phyloP scores from a whole-genome alignment of 2,329 filamentous ascomycete species.

The Pestalotiopsis sp. region DNA sequence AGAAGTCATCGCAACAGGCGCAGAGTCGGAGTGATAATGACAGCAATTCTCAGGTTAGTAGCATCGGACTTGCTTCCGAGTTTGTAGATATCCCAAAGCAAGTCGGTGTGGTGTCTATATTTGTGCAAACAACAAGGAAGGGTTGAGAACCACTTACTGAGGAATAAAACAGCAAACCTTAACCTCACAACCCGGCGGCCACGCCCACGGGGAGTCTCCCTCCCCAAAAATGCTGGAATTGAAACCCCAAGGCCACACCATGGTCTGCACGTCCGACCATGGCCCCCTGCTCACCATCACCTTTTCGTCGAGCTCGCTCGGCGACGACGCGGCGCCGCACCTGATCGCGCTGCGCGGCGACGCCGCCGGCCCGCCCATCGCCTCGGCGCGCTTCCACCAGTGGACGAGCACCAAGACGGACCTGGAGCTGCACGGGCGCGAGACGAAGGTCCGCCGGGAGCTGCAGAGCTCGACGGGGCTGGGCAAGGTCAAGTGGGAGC shows the following conservation, averaged over 20 bases:
- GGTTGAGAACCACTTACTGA: not conserved
- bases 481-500: conserved; percentile 14
- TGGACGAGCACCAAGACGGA: conserved; percentile 14
- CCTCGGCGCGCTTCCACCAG: conserved; percentile 14
- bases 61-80: too few relatives aligned
- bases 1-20: not conserved
- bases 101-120: too few relatives aligned
- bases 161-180: not conserved
- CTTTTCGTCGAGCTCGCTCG: conserved; percentile 10
- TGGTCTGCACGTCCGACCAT: conserved; percentile 7
- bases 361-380: conserved; percentile 12
- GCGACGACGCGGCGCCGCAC: conserved; percentile 12
- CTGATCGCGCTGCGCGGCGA: conserved; percentile 15
- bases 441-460: conserved; percentile 10
- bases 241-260: conserved; percentile 13
- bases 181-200: too few relatives aligned
- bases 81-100: too few relatives aligned
- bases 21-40: not conserved
- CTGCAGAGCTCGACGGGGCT: conserved; percentile 15
- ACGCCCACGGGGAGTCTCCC: not conserved
- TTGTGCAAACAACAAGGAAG: not conserved
- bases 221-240: conserved; percentile 12
- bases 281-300: conserved; percentile 16
- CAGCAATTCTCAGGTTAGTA: not conserved
- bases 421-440: conserved; percentile 13